Conservation (phyloP, 768 basidiomycete genomes). For the Collybiopsis luxurians region DNA sequence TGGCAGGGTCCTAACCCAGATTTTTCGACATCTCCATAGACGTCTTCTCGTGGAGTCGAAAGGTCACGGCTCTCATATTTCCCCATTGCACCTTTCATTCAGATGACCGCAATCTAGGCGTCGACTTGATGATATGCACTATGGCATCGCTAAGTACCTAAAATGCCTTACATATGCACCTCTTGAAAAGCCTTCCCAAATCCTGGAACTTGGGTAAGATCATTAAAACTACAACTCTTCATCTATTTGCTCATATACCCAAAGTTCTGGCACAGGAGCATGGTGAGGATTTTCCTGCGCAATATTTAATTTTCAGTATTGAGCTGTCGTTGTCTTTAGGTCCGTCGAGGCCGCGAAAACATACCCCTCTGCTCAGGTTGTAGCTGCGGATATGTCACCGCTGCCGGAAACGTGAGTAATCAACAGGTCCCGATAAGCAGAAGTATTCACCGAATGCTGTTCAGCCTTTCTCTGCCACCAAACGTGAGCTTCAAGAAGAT, state of each 20-base stretch:
- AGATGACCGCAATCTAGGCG: not conserved
- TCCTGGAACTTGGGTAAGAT: slow-evolving; percentile 3
- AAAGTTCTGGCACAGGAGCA: slow-evolving; percentile 4
- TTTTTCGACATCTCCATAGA: not conserved
- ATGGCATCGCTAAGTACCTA: not conserved
- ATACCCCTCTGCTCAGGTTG: not conserved
- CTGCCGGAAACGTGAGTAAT: slow-evolving; percentile 2
- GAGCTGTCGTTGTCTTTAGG: not conserved
- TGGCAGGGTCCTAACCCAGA: not conserved
- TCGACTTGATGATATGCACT: slow-evolving; percentile 7
- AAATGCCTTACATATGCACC: not conserved
- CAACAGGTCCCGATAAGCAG: too few relatives aligned
- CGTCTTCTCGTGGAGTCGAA: slow-evolving; percentile 5
- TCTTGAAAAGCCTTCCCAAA: not conserved
- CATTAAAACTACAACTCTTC: not conserved
- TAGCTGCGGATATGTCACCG: slow-evolving; percentile 3
- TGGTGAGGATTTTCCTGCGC: not conserved
- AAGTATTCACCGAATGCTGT: not conserved
- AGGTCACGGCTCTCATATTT: not conserved
- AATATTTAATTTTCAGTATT: too few relatives aligned
- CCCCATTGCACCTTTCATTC: too few relatives aligned
- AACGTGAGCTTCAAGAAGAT: not conserved
- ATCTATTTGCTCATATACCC: not conserved
- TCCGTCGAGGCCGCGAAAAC: slow-evolving; percentile 4
- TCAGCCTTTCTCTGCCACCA: not conserved